Evolutionary conservation across 2,329 filamentous ascomycete species (phyloP).

Genomic region (Fusarium udum): DNA sequence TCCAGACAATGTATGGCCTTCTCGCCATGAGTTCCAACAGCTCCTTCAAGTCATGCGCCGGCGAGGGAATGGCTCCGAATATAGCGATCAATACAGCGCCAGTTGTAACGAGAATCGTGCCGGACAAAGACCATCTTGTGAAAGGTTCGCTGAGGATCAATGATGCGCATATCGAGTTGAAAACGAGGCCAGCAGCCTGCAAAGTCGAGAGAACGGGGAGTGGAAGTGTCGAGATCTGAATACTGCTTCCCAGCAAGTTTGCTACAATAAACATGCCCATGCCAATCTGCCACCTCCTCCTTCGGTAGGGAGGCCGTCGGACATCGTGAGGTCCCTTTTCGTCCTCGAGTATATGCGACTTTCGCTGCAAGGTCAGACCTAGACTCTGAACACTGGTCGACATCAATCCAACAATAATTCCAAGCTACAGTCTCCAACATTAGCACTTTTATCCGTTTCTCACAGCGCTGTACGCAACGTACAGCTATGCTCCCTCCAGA

Average conservation of each 20-base stretch:
- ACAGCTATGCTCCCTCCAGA: conserved; percentile 81
- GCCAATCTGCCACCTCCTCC: conserved; percentile 93
- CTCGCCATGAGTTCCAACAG: conserved; percentile 79
- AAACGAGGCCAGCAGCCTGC: conserved; percentile 94
- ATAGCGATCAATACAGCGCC: conserved; percentile 93
- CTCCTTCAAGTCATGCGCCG: conserved; percentile 86
- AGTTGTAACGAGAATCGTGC: conserved; percentile 85
- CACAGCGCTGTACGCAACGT: conserved; percentile 47
- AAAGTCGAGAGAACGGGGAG: conserved; percentile 93
- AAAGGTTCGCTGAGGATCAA: conserved; percentile 93
- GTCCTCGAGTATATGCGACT: conserved; percentile 97
- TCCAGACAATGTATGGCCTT: conserved; percentile 86
- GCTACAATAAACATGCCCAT: conserved; percentile 98
- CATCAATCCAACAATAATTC: conserved; percentile 89
- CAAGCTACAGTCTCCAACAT: conserved; percentile 67
- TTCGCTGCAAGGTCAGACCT: conserved; percentile 93
- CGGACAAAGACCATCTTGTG: conserved; percentile 89
- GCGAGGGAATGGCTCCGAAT: conserved; percentile 93
- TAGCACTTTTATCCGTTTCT: conserved; percentile 21
- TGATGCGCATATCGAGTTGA: conserved; percentile 98
- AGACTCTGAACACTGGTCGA: conserved; percentile 96
- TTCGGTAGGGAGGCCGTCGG: conserved; percentile 85
- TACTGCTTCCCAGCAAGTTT: conserved; percentile 92
- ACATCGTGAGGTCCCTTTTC: conserved; percentile 84
- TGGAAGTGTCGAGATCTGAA: conserved; percentile 96